Conservation (phyloP, 2,329 filamentous ascomycete genomes). For the Aspergillus cejpii region DNA sequence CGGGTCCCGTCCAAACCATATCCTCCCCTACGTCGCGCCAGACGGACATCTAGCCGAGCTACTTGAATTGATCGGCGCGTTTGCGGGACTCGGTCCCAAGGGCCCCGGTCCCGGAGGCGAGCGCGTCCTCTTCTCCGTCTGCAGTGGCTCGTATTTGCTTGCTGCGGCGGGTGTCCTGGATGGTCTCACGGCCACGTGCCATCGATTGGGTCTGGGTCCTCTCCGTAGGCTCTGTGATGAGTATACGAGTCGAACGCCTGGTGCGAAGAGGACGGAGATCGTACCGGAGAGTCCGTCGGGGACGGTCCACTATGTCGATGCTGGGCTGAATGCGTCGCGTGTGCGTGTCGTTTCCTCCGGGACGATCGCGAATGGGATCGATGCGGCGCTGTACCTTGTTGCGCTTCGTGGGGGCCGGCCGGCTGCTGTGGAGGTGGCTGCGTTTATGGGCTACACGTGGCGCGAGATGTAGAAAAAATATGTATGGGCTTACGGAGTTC, state of each 20-base stretch:
- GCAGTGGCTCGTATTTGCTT: not conserved
- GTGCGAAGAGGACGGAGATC: not conserved
- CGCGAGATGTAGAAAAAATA: not conserved
- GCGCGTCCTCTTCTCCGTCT: not conserved
- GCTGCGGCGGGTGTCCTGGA: not conserved
- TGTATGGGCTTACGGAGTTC: not conserved
- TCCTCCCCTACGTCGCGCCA: not conserved
- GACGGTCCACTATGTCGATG: not conserved
- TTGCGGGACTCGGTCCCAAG: not conserved
- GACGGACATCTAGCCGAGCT: not conserved
- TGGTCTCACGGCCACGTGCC: not conserved
- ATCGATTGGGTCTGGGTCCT: not conserved
- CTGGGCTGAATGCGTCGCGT: not conserved
- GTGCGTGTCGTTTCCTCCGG: not conserved
- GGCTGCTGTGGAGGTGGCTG: slow-evolving; percentile 1
- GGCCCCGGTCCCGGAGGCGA: not conserved
- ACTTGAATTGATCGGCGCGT: not conserved
- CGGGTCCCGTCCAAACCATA: not conserved
- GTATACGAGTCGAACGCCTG: not conserved
- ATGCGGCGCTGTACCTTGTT: slow-evolving; percentile 1
- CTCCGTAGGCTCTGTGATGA: not conserved
- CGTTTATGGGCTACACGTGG: slow-evolving; percentile 3
- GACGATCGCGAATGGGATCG: not conserved
- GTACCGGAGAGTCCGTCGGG: not conserved
- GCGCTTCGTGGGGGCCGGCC: not conserved